These are phyloP conservation scores for Globisporangium uncinulatum DNA, from an alignment of 352 stramenopile genomes.

Conservation along the genomic window DNA sequence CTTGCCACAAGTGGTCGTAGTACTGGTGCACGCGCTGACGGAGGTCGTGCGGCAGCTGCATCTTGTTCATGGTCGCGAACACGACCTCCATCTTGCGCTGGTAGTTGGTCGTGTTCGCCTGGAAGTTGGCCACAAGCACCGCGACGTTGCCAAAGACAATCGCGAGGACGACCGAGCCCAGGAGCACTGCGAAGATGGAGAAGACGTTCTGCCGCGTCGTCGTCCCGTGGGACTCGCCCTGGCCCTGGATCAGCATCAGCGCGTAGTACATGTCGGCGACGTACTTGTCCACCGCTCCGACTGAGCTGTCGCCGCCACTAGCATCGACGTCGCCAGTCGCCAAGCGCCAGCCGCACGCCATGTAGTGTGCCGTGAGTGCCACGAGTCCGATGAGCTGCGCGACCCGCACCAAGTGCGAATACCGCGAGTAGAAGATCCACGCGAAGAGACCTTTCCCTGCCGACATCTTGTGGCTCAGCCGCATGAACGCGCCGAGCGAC, in stretches of 20 bases:
- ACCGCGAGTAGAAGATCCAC: constrained; percentile 11
- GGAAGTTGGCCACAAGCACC: constrained; percentile 57
- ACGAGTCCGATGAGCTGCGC: constrained; percentile 6
- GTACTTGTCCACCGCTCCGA: constrained; percentile 17
- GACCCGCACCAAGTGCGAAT: constrained; percentile 11
- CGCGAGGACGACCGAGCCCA: constrained; percentile 44
- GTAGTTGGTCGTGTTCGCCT: constrained; percentile 47
- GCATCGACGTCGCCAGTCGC: not conserved
- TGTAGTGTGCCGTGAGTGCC: constrained; percentile 8
- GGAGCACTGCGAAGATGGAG: constrained; percentile 28
- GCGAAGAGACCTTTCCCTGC: constrained; percentile 1
- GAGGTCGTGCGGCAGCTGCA: constrained; percentile 34
- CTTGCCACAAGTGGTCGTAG: constrained; percentile 58
- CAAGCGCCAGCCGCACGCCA: constrained; percentile 10
- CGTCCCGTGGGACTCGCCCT: constrained; percentile 26
- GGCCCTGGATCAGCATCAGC: constrained; percentile 47
- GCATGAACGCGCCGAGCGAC: not conserved
- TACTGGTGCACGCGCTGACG: constrained; percentile 64
- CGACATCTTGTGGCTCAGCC: not conserved
- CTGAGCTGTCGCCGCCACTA: not conserved
- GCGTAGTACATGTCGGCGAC: constrained; percentile 34
- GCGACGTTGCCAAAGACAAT: constrained; percentile 61
- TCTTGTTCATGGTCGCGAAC: constrained; percentile 45
- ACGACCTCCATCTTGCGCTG: constrained; percentile 62
- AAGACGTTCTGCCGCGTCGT: constrained; percentile 35